Evolutionary conservation across 2,329 filamentous ascomycete species (phyloP), one percentile per base, ranked within the genome.

Genomic region (Colletotrichum lupini): DNA sequence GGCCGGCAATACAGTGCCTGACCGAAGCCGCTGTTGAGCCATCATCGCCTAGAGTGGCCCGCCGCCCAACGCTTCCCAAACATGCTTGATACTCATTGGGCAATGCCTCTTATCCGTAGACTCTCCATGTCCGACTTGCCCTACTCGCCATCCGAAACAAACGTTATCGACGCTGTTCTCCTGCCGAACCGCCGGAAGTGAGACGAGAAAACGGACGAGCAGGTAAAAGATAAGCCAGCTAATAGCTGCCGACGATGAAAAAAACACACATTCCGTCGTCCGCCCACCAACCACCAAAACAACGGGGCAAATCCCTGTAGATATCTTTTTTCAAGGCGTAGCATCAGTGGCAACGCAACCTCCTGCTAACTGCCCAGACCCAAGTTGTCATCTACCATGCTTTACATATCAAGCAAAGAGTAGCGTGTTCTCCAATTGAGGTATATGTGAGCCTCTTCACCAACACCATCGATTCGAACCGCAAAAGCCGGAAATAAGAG

Each of bases 251-350:
- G 35, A 24, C 26, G 22, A 37, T 32, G 26, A 30, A 7, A 65
- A 65, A 59, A 69, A 66, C 60, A 71, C 56, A 67, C 61, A 60
- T 67, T 67, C 56, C 32, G n/a, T 46, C 56, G 55, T 52, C 62
- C 42, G 30, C 55, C 62, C 32, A 46, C 61, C 67, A 66, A 59
- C 67, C 53, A 30, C 55, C 26, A 35, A 6, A 16, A 37, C 12
- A 32, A 71, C 68, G 14, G 35, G 68, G 57, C 64, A 49, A 5
- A 35, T 53, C 68, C 68, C 64, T 67, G 57, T 37, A 22, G 22
- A 37, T 24, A 9, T 46, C 61, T 22, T 14, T 53, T 32, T 32
- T 19, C 57, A 12, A 28, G 19, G n/a, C 24, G 32, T 53, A 4
- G 19, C 32, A 12, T 35, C 4, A 35, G 19, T 59, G 37, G 55